These are phyloP conservation scores for Nitzschia sp. DNA, from an alignment of 108 stramenopile species.

Conservation along the genomic window DNA sequence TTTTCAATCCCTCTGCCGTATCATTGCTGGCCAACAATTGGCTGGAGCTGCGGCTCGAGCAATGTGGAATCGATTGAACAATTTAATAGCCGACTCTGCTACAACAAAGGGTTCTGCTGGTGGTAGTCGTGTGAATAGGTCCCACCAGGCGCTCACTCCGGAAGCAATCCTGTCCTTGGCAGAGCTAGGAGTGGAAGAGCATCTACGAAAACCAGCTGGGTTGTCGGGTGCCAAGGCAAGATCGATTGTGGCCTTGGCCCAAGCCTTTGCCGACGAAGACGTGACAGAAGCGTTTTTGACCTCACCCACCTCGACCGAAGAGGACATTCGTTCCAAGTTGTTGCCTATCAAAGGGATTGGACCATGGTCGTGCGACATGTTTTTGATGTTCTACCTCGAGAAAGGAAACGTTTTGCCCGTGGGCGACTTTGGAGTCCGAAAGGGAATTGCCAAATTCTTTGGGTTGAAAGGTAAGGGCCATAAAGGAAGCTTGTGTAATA, in stretches of 20 bases:
- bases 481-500: constrained; percentile 31
- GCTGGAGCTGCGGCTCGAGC: constrained; percentile 43
- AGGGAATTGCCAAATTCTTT: constrained; percentile 49
- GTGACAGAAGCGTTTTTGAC: constrained; percentile 39
- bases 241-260: constrained; percentile 47
- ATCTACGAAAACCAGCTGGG: constrained; percentile 35
- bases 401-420: constrained; percentile 50
- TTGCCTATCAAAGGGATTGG: constrained; percentile 60
- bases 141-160: constrained; percentile 25
- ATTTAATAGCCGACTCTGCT: background rate
- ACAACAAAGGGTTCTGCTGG: background rate
- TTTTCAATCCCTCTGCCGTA: constrained; percentile 54
- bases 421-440: constrained; percentile 67
- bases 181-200: constrained; percentile 30
- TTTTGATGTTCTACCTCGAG: constrained; percentile 56
- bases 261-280: constrained; percentile 27
- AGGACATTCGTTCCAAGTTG: constrained; percentile 35
- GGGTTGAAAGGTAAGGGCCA: constrained; percentile 13
- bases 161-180: constrained; percentile 18
- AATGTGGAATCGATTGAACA: constrained; percentile 39
- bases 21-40: constrained; percentile 55
- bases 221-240: constrained; percentile 44
- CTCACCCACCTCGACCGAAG: background rate
- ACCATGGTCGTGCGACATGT: constrained; percentile 72
- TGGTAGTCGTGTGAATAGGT: background rate